Conservation (phyloP, 2,329 filamentous ascomycete genomes). For the Pyrenophora seminiperda region DNA sequence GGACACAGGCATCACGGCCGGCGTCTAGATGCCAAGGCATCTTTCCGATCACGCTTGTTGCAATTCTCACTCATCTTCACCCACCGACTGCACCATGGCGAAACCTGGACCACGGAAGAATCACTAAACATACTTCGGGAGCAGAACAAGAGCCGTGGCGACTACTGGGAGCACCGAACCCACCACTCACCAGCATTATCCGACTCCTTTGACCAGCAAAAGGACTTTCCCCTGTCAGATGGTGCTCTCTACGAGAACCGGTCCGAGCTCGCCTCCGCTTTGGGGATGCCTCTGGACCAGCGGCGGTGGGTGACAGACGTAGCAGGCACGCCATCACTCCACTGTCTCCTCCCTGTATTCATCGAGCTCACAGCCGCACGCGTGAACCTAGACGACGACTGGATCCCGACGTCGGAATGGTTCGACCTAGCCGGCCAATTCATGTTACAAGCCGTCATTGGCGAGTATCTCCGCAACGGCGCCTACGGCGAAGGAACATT, state of each 20-base stretch:
- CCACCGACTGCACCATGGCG: slow-evolving; percentile 47
- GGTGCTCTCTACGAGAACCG: slow-evolving; percentile 38
- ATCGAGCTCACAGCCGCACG: slow-evolving; percentile 57
- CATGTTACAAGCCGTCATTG: slow-evolving; percentile 57
- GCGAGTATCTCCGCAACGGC: slow-evolving; percentile 53
- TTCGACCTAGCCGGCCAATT: slow-evolving; percentile 54
- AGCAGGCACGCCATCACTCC: slow-evolving; percentile 45
- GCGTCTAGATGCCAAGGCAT: slow-evolving; percentile 47
- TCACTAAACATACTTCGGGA: slow-evolving; percentile 46
- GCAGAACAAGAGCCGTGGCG: slow-evolving; percentile 43
- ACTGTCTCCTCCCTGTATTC: slow-evolving; percentile 56
- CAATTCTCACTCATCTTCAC: slow-evolving; percentile 55
- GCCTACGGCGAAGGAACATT: slow-evolving; percentile 45
- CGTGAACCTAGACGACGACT: slow-evolving; percentile 37
- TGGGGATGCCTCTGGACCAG: slow-evolving; percentile 34
- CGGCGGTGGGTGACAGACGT: slow-evolving; percentile 38
- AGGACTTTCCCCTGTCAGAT: slow-evolving; percentile 36
- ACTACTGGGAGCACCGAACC: slow-evolving; percentile 30
- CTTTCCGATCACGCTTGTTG: slow-evolving; percentile 57
- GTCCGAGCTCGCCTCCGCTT: slow-evolving; percentile 28
- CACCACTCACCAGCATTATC: slow-evolving; percentile 28
- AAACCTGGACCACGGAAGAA: slow-evolving; percentile 45
- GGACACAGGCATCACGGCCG: slow-evolving; percentile 47
- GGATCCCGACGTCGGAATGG: slow-evolving; percentile 48
- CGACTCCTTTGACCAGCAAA: slow-evolving; percentile 31